phyloP scores from a whole-genome alignment of 1,284 basidiomycete genomes.

The Bjerkandera adusta region DNA sequence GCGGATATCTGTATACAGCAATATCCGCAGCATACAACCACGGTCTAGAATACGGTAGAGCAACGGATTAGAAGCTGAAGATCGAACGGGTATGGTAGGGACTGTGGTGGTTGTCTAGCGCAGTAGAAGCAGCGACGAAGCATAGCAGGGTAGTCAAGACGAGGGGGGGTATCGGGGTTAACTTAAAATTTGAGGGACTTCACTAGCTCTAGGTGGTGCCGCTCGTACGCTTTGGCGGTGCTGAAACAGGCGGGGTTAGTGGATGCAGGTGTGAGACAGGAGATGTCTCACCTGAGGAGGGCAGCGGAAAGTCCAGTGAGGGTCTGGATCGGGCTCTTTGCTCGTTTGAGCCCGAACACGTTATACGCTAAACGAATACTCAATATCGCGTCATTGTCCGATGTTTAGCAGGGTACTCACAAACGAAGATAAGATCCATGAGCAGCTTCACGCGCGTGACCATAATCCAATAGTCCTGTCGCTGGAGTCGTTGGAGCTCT shows the following conservation, averaged over 20 bases:
- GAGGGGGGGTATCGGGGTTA: not conserved
- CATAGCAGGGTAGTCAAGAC: no score
- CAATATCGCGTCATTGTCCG: not conserved
- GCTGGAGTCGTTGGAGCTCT: constrained; percentile 63
- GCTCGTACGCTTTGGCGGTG: constrained; percentile 67
- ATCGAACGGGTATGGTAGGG: no score
- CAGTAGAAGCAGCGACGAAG: no score
- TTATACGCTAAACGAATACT: constrained; percentile 43
- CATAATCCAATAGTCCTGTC: constrained; percentile 74
- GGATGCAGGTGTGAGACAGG: not conserved
- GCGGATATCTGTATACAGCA: no score
- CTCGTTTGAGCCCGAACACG: constrained; percentile 56
- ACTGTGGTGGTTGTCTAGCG: no score
- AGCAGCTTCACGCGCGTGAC: constrained; percentile 64
- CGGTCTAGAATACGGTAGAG: no score
- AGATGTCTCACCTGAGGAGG: constrained; percentile 57
- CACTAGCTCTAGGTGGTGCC: constrained; percentile 56
- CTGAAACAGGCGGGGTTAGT: constrained; percentile 32
- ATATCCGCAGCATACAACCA: no score
- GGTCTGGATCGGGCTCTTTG: constrained; percentile 59
- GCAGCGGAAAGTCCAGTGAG: constrained; percentile 66
- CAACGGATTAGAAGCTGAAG: no score
- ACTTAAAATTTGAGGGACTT: constrained; percentile 40
- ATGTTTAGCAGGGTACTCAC: constrained; percentile 44
- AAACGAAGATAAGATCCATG: constrained; percentile 83